Evolutionary conservation across 148 eudicot species (phyloP).

Genomic region (Vaccinium darrowii): DNA sequence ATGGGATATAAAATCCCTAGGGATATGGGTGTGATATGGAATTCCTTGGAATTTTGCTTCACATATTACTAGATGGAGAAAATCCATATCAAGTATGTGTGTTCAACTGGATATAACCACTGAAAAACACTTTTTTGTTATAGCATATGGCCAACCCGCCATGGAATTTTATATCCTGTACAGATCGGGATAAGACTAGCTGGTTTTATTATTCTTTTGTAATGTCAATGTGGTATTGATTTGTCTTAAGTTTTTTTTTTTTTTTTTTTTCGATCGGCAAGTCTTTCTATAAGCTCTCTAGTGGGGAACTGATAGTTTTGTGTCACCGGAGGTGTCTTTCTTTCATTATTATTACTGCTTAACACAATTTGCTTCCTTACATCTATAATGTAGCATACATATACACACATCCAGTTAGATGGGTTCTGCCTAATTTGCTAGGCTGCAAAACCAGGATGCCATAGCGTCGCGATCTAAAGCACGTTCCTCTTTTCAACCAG

Average conservation of each 20-base stretch:
- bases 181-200: too few species aligned
- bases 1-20: too few species aligned
- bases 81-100: too few species aligned
- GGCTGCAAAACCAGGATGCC: background rate
- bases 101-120: too few species aligned
- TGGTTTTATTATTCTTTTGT: background rate
- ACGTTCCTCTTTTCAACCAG: background rate
- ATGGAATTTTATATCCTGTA: too few species aligned
- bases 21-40: too few species aligned
- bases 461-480: background rate
- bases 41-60: too few species aligned
- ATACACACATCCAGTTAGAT: background rate
- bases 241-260: background rate
- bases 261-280: too few species aligned
- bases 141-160: too few species aligned
- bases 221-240: background rate
- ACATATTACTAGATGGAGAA: too few species aligned
- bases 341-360: background rate
- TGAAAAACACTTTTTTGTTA: too few species aligned
- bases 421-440: background rate
- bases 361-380: background rate
- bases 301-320: background rate
- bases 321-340: background rate
- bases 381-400: background rate
- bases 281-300: background rate